A percentile compares a stretch with the other conserved stretches of the same genome.
Conservation (phyloP, 139 green algal genomes). For the Axilococcus clingmanii region DNA sequence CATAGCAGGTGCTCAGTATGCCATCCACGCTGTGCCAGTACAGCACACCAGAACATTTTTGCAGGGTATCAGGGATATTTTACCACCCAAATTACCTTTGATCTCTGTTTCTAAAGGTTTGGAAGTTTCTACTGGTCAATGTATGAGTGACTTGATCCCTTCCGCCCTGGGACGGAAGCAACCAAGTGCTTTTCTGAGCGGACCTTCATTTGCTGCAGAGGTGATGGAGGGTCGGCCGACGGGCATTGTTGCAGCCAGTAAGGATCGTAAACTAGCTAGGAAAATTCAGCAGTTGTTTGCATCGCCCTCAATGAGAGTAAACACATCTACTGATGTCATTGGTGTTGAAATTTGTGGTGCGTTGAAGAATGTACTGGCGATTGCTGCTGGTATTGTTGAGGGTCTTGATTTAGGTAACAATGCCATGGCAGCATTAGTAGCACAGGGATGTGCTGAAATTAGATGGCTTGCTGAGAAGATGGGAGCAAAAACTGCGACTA, state of each 20-base stretch:
- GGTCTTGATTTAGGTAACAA: slow-evolving; percentile 94
- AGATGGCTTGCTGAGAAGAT: slow-evolving; percentile 91
- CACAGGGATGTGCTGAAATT: slow-evolving; percentile 74
- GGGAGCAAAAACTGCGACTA: slow-evolving; percentile 81
- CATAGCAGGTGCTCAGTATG: slow-evolving; percentile 66
- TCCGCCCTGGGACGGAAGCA: slow-evolving; percentile 72
- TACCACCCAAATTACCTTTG: slow-evolving; percentile 75
- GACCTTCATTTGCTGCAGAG: slow-evolving; percentile 90
- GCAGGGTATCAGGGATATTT: slow-evolving; percentile 50
- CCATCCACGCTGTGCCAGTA: slow-evolving; percentile 90
- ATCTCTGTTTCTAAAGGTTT: slow-evolving; percentile 91
- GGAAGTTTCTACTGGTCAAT: slow-evolving; percentile 67
- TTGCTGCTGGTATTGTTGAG: slow-evolving; percentile 95
- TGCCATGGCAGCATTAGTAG: slow-evolving; percentile 86
- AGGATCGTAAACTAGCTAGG: slow-evolving; percentile 40
- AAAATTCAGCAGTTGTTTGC: slow-evolving; percentile 79
- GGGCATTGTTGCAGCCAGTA: slow-evolving; percentile 76
- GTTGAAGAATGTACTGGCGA: slow-evolving; percentile 98
- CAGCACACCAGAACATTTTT: slow-evolving; percentile 82
- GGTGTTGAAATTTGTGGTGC: slow-evolving; percentile 96
- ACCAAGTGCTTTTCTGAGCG: slow-evolving; percentile 78
- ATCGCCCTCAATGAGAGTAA: slow-evolving; percentile 80
- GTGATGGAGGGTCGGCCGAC: slow-evolving; percentile 72
- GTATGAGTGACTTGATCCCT: slow-evolving; percentile 92
- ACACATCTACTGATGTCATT: slow-evolving; percentile 86